phyloP scores from a whole-genome alignment of 1,284 basidiomycete genomes.

The Prillingera fragicola region DNA sequence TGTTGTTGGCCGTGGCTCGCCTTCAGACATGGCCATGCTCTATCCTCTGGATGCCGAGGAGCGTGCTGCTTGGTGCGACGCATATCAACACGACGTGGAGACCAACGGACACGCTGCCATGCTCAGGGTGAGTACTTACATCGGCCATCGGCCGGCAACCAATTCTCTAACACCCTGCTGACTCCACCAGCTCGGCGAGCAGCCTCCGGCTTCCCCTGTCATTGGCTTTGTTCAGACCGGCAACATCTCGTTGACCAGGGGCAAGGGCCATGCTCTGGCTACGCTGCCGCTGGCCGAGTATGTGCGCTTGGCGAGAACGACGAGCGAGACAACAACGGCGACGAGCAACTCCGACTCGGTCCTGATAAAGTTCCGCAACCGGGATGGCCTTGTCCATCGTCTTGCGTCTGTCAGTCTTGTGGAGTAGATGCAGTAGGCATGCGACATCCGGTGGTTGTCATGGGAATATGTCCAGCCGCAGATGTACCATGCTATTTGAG shows the following conservation, averaged over 20 bases:
- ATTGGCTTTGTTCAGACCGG: constrained; percentile 78
- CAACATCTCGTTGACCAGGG: constrained; percentile 67
- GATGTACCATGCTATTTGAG: too few species aligned
- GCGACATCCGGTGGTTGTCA: too few species aligned
- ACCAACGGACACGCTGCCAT: constrained; percentile 42
- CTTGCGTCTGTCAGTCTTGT: constrained; percentile 36
- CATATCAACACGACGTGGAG: constrained; percentile 32
- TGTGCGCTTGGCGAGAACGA: constrained; percentile 50
- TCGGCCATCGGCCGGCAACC: background rate
- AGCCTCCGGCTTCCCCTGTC: constrained; percentile 50
- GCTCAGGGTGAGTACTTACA: constrained; percentile 50
- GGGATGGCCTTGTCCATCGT: constrained; percentile 48
- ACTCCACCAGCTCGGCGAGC: constrained; percentile 51
- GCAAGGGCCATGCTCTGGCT: constrained; percentile 67
- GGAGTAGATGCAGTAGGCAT: background rate
- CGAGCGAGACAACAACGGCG: constrained; percentile 53
- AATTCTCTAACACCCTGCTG: background rate
- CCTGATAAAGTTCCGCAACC: constrained; percentile 51
- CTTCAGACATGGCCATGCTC: constrained; percentile 65
- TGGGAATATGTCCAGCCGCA: too few species aligned
- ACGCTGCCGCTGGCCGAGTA: constrained; percentile 58
- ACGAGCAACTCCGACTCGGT: constrained; percentile 8
- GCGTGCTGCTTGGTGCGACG: constrained; percentile 50
- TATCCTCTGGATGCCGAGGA: constrained; percentile 59
- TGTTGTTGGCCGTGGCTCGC: constrained; percentile 63